A percentile compares a stretch with the other conserved stretches of the same genome.
phyloP scores from a whole-genome alignment of 805 yeast species.

The Candida vaughaniae region DNA sequence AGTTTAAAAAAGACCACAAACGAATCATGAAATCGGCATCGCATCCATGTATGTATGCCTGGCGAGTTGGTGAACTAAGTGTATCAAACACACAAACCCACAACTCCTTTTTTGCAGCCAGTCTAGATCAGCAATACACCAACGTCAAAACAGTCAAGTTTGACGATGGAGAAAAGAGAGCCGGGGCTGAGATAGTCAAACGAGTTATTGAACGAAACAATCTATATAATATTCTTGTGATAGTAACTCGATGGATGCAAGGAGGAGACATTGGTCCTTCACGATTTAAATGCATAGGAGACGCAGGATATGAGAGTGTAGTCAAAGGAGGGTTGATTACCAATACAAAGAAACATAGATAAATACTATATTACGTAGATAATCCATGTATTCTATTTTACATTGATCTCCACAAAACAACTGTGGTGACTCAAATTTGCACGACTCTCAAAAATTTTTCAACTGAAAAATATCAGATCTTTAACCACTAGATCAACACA shows the following conservation, averaged over 20 bases:
- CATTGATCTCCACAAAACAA: too few relatives aligned
- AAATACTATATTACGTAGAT: too few relatives aligned
- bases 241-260: conserved; percentile 82
- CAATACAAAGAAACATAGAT: too few relatives aligned
- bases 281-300: conserved; percentile 61
- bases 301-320: conserved; percentile 4
- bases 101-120: neutral
- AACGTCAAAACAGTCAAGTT: conserved; percentile 55
- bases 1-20: conserved; percentile 47
- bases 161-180: conserved; percentile 76
- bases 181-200: conserved; percentile 57
- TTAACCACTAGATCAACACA: too few relatives aligned
- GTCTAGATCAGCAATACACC: conserved; percentile 14
- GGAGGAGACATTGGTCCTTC: conserved; percentile 73
- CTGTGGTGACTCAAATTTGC: conserved; percentile 3
- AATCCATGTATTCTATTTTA: too few relatives aligned
- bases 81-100: too few relatives aligned
- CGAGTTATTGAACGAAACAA: conserved; percentile 51
- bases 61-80: conserved; percentile 66
- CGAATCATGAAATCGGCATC: conserved; percentile 51
- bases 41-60: conserved; percentile 75
- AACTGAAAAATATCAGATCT: neutral
- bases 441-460: conserved; percentile 3
- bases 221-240: conserved; percentile 55
- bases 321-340: conserved; percentile 3